Conservation (phyloP, 202 grass and related monocot species). For the Carex arenaria region DNA sequence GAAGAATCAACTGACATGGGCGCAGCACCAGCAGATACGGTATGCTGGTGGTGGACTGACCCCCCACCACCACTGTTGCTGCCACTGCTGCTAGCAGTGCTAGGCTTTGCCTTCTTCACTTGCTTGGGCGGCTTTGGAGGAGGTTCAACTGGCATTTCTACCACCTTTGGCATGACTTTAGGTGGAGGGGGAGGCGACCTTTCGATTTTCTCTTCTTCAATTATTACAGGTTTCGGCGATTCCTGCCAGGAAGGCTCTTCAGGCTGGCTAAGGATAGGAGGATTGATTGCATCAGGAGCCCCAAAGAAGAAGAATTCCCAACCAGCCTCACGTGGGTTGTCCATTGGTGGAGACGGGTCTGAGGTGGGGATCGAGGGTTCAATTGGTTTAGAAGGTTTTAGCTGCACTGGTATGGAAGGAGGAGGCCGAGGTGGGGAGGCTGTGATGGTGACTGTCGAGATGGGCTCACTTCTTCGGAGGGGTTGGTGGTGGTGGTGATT, state of each 20-base stretch:
- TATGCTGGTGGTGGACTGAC: constrained; percentile 45
- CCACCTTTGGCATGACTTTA: constrained; percentile 7
- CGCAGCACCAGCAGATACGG: constrained; percentile 30
- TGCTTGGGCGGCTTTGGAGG: constrained; percentile 17
- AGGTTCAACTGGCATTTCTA: constrained; percentile 22
- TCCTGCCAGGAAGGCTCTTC: constrained; percentile 42
- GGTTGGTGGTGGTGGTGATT: constrained; percentile 20
- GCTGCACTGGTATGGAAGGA: constrained; percentile 29
- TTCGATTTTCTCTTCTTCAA: constrained; percentile 22
- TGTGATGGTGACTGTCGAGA: constrained; percentile 33
- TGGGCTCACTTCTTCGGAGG: constrained; percentile 21
- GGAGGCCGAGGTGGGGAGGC: constrained; percentile 29
- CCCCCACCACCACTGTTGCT: constrained; percentile 32
- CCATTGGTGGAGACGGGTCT: constrained; percentile 20
- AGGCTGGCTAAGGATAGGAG: constrained; percentile 59
- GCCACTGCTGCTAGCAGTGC: constrained; percentile 38
- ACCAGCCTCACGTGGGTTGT: constrained; percentile 33
- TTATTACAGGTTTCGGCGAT: constrained; percentile 24
- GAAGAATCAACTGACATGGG: constrained; percentile 19
- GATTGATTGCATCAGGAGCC: constrained; percentile 34
- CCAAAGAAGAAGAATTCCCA: constrained; percentile 69
- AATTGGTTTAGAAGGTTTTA: constrained; percentile 24
- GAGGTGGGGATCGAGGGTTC: constrained; percentile 3
- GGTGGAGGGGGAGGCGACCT: constrained; percentile 7
- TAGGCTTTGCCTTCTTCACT: constrained; percentile 37